These are phyloP conservation scores for Saccharata proteae DNA, from an alignment of 2,329 filamentous ascomycete genomes.

Conservation along the genomic window DNA sequence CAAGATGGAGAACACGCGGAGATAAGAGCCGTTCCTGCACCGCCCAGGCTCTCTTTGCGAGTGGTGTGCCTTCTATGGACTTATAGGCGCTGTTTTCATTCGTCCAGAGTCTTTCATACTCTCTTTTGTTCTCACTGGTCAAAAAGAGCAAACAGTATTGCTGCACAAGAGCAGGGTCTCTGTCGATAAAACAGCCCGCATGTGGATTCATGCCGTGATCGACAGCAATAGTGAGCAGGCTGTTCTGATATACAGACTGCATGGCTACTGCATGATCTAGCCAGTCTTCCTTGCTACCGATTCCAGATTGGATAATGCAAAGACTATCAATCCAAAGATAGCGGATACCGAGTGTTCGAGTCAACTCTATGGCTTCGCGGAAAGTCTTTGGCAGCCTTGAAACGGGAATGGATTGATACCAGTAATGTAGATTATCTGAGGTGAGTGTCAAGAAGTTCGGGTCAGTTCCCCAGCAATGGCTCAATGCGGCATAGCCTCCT, in stretches of 20 bases:
- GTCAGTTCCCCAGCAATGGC: slow-evolving; percentile 8
- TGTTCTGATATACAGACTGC: slow-evolving; percentile 1
- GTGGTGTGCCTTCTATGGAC: no score
- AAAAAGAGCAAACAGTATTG: neutral
- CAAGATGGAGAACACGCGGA: slow-evolving; percentile 5
- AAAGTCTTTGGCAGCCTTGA: neutral
- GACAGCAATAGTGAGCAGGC: slow-evolving; percentile 3
- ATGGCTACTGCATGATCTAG: slow-evolving; percentile 4
- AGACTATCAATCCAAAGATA: slow-evolving; percentile 9
- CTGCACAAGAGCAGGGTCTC: neutral
- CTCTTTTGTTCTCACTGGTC: no score
- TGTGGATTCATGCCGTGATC: neutral
- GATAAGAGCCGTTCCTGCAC: slow-evolving; percentile 6
- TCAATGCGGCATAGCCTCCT: slow-evolving; percentile 1
- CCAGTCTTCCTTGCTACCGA: slow-evolving; percentile 5
- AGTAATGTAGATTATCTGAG: no score
- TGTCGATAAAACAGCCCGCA: neutral
- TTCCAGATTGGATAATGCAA: slow-evolving; percentile 9
- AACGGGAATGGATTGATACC: neutral
- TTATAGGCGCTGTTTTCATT: neutral
- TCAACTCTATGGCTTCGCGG: neutral
- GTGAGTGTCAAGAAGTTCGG: no score
- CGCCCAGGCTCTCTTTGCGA: slow-evolving; percentile 2
- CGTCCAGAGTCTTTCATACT: neutral
- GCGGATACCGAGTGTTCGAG: neutral